phyloP scores from a whole-genome alignment of 2,329 filamentous ascomycete genomes.

The Cladosporium sphaerospermum region DNA sequence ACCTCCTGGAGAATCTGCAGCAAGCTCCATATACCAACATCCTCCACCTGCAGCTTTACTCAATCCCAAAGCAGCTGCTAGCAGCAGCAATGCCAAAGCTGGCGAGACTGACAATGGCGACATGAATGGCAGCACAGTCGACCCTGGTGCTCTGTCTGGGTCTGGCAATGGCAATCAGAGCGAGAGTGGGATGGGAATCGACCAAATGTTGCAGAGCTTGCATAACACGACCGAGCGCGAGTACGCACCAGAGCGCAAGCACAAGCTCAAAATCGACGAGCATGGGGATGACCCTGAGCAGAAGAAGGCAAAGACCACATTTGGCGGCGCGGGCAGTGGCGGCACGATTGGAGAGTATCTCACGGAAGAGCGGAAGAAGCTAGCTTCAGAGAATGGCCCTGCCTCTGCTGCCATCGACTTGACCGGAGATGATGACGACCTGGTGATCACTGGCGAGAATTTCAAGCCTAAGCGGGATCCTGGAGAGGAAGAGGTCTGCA shows the following conservation, averaged over 20 bases:
- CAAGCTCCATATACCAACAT: background rate
- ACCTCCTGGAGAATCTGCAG: background rate
- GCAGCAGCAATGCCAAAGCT: background rate
- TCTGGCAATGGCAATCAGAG: no score
- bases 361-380: constrained; percentile 48
- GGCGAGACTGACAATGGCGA: background rate
- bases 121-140: background rate
- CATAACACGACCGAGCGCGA: constrained; percentile 67
- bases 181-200: no score
- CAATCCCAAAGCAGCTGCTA: background rate
- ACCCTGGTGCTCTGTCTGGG: no score
- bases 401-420: constrained; percentile 38
- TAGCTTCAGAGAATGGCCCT: constrained; percentile 19
- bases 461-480: constrained; percentile 9
- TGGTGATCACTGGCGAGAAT: constrained; percentile 12
- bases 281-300: constrained; percentile 14
- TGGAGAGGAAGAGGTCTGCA: constrained; percentile 19
- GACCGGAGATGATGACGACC: constrained; percentile 37
- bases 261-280: constrained; percentile 47
- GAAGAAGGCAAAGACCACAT: constrained; percentile 39
- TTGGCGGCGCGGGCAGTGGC: constrained; percentile 46
- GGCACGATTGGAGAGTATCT: constrained; percentile 60
- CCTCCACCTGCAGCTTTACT: background rate
- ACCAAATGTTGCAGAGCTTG: constrained; percentile 39
- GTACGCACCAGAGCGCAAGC: constrained; percentile 54